Evolutionary conservation across 73 alveolate species (phyloP).

Genomic region (Paramecium tetraurelia): DNA sequence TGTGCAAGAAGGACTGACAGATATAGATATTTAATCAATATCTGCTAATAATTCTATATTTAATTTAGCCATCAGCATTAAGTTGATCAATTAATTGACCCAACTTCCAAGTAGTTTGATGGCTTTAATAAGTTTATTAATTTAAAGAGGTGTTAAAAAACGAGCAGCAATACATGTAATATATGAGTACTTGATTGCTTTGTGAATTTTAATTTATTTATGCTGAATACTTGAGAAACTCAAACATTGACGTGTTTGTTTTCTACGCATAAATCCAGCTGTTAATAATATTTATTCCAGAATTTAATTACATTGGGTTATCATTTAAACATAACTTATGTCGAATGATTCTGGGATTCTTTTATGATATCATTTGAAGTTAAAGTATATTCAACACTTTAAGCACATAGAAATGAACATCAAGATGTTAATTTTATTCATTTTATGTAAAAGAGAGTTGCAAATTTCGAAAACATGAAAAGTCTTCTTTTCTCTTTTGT

Average conservation of each 20-base stretch:
- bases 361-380: background rate
- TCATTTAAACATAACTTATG: background rate
- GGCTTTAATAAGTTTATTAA: background rate
- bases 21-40: background rate
- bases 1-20: slow-evolving; percentile 1
- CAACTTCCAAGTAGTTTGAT: background rate
- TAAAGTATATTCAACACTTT: background rate
- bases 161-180: background rate
- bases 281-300: background rate
- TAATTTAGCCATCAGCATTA: background rate
- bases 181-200: background rate
- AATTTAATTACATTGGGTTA: background rate
- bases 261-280: background rate
- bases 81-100: background rate
- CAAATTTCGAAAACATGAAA: background rate
- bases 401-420: background rate
- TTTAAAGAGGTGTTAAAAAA: background rate
- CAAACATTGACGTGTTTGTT: background rate
- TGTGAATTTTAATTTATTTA: background rate
- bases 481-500: background rate
- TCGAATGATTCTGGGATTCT: background rate
- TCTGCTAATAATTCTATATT: background rate
- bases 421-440: background rate
- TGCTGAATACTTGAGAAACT: background rate
- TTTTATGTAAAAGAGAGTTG: background rate